These are phyloP conservation scores for Noccaea caerulescens DNA, from an alignment of 345 rosid species.

Conservation along the genomic window DNA sequence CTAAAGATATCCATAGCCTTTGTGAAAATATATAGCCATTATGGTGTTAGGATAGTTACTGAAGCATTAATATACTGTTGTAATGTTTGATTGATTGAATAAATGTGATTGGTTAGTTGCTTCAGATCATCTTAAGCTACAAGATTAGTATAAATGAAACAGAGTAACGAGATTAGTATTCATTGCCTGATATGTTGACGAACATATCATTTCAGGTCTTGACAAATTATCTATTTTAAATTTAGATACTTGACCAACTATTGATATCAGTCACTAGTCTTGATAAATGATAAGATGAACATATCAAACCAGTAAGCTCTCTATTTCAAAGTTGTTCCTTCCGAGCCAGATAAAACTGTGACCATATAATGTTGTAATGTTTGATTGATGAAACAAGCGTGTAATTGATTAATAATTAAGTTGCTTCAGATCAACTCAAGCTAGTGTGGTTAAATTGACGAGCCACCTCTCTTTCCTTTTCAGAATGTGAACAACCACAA, in stretches of 20 bases:
- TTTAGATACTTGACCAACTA: slow-evolving; percentile 21
- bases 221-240: neutral
- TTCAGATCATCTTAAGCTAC: slow-evolving; percentile 37
- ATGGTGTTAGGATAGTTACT: too few species aligned
- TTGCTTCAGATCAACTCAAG: slow-evolving; percentile 42
- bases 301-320: slow-evolving; percentile 24
- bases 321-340: slow-evolving; percentile 22
- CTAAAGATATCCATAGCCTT: neutral
- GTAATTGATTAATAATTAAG: slow-evolving; percentile 23
- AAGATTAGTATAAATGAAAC: too few species aligned
- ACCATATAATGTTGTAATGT: neutral
- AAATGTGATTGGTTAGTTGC: slow-evolving; percentile 35
- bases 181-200: too few species aligned
- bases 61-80: too few species aligned
- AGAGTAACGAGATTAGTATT: too few species aligned
- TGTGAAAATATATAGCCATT: neutral
- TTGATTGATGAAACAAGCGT: neutral
- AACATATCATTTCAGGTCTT: too few species aligned
- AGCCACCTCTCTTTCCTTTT: slow-evolving; percentile 15
- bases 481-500: slow-evolving; percentile 30
- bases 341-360: slow-evolving; percentile 14
- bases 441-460: slow-evolving; percentile 35
- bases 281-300: slow-evolving; percentile 34
- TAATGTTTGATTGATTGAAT: neutral
- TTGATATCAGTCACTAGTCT: slow-evolving; percentile 12